A percentile compares a stretch with the other conserved stretches of the same genome.
These are phyloP conservation scores for Filobasidium floriforme DNA, from an alignment of 768 basidiomycete genomes.

Conservation along the genomic window DNA sequence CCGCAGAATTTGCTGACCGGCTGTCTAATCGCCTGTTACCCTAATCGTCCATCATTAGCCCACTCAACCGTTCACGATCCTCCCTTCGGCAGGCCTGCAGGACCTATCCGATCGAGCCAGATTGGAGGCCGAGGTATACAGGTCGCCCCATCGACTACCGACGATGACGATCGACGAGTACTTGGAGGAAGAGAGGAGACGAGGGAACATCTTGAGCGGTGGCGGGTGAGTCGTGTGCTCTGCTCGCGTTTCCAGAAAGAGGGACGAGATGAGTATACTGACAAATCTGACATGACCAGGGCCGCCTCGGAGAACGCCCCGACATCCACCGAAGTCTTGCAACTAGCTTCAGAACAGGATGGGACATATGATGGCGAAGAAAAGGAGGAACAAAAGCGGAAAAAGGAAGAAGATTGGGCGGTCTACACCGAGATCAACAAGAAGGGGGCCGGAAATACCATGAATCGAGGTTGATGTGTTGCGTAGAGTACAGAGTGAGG, in stretches of 20 bases:
- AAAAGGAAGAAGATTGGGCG: slow-evolving; percentile 88
- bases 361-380: slow-evolving; percentile 62
- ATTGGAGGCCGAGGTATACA: slow-evolving; percentile 73
- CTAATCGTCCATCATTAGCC: slow-evolving; percentile 51
- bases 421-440: slow-evolving; percentile 75
- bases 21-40: neutral
- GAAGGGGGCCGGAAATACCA: slow-evolving; percentile 89
- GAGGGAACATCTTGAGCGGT: slow-evolving; percentile 78
- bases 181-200: slow-evolving; percentile 69
- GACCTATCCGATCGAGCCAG: slow-evolving; percentile 58
- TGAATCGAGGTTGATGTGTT: slow-evolving; percentile 72
- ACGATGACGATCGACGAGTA: slow-evolving; percentile 97
- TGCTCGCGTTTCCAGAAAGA: neutral
- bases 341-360: slow-evolving; percentile 73
- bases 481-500: neutral
- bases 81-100: slow-evolving; percentile 57
- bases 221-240: slow-evolving; percentile 59
- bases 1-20: neutral
- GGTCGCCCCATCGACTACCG: slow-evolving; percentile 71
- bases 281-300: slow-evolving; percentile 44
- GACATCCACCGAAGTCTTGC: slow-evolving; percentile 70
- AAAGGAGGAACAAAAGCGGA: slow-evolving; percentile 66
- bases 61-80: slow-evolving; percentile 82
- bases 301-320: slow-evolving; percentile 59
- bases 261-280: neutral